Evolutionary conservation across 768 basidiomycete species (phyloP), one percentile per base, ranked within the genome.

Genomic region (Psilocybe cubensis): DNA sequence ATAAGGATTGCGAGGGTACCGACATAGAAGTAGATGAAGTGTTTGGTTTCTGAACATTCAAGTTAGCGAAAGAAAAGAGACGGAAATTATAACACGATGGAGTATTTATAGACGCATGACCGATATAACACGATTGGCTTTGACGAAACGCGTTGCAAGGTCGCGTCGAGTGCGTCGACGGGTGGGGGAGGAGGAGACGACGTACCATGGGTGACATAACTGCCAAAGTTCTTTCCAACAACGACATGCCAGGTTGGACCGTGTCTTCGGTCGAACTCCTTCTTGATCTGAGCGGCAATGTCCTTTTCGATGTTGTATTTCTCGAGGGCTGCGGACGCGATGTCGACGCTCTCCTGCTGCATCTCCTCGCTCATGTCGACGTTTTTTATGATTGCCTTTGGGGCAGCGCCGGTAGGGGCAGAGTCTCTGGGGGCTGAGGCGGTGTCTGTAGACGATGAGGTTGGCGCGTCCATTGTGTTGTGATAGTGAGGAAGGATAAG

Each of bases 1-100:
- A 94, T 86, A 73, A 98, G 88, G 76, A 98, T 86, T 59, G 96
- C 96, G 66, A 96, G 87, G 31, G 88, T 79, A 55, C 93, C 94
- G 71, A 98, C 81, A 80, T 96, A 98, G 77, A 96, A 96, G 83
- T 98, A 98, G 78, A 98, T 95, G 78, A 98, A 98, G 72, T 97
- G 91, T 74, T 95, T 96, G 63, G 94, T 96, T 84, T 98, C 95
- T 97, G 74, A 18, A 58, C 31, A 60, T 56, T 46, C 11, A 28
- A 27, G 24, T 29, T 9, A 44, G 31, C 29, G 44, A 38, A 47
- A 52, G 53, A 20, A 53, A 57, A 50, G 33, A 40, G 50, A 20
- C 18, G 24, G 43, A 14, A 56, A 44, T 42, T 20, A 45, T 31
- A 43, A 44, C 18, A 17, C 38, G 17, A 10, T 38, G 38, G 46